Conservation (phyloP, 106 monocot genomes). For the Dendrobium nobile region DNA sequence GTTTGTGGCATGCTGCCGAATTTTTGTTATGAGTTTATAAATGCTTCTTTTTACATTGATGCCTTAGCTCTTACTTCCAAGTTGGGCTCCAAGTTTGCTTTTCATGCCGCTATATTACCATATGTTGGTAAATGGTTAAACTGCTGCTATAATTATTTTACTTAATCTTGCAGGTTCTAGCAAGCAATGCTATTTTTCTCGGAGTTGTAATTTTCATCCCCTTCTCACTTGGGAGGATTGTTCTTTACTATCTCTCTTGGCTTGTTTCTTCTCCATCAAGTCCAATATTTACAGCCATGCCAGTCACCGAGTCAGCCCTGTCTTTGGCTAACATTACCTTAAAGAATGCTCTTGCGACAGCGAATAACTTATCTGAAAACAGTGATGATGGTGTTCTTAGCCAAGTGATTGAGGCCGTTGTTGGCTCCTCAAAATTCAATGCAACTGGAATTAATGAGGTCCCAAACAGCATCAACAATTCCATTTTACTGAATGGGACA, state of each 20-base stretch:
- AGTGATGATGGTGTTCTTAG: constrained; percentile 39
- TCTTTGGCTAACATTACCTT: constrained; percentile 75
- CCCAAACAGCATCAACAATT: constrained; percentile 17
- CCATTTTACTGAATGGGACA: constrained; percentile 28
- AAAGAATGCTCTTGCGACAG: constrained; percentile 60
- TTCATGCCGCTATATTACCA: neutral
- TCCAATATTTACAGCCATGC: constrained; percentile 57
- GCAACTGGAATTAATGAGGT: constrained; percentile 30
- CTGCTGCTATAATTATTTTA: neutral
- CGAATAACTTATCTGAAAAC: constrained; percentile 62
- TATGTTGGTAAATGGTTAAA: neutral
- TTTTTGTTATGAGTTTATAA: neutral
- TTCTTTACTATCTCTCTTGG: constrained; percentile 80
- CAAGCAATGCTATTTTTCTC: constrained; percentile 98
- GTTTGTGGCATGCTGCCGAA: neutral
- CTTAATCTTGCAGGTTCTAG: constrained; percentile 60
- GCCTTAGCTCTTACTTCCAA: neutral
- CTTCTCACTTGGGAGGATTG: constrained; percentile 84
- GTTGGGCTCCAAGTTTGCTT: neutral
- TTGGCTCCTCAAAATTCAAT: constrained; percentile 55
- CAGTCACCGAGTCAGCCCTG: constrained; percentile 62
- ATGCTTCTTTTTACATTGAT: neutral
- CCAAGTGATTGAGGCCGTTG: constrained; percentile 43
- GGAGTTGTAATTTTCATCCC: constrained; percentile 88
- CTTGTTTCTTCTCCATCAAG: constrained; percentile 65